phyloP scores from a whole-genome alignment of 2,329 filamentous ascomycete genomes.

The Claviceps paspali region DNA sequence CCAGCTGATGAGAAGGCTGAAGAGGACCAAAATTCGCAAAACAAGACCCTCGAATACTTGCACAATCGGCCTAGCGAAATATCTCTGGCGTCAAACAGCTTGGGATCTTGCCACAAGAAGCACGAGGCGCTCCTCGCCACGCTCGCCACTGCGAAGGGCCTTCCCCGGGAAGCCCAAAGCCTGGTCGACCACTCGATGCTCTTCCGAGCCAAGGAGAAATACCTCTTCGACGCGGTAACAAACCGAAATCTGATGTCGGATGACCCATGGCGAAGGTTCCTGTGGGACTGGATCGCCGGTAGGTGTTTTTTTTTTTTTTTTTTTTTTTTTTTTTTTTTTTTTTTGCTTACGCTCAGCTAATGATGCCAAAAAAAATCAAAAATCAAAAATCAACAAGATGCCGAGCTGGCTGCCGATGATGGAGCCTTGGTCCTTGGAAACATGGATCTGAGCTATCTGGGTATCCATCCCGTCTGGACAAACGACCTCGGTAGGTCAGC shows the following conservation, averaged over 20 bases:
- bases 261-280: slow-evolving; percentile 58
- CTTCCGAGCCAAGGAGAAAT: slow-evolving; percentile 43
- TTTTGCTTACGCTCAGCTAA: neutral
- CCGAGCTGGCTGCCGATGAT: slow-evolving; percentile 47
- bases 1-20: slow-evolving; percentile 9
- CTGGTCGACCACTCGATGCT: slow-evolving; percentile 43
- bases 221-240: slow-evolving; percentile 45
- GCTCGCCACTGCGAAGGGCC: slow-evolving; percentile 27
- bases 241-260: slow-evolving; percentile 56
- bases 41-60: slow-evolving; percentile 12
- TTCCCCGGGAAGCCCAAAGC: slow-evolving; percentile 35
- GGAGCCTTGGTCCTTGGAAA: slow-evolving; percentile 55
- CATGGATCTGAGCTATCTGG: slow-evolving; percentile 62
- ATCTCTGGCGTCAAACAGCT: slow-evolving; percentile 22
- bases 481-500: slow-evolving; percentile 44
- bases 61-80: slow-evolving; percentile 21
- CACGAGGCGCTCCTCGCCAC: slow-evolving; percentile 39
- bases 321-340: neutral
- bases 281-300: slow-evolving; percentile 67
- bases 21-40: slow-evolving; percentile 13
- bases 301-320: slow-evolving; percentile 12
- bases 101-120: slow-evolving; percentile 36
- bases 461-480: slow-evolving; percentile 57
- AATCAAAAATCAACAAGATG: no score
- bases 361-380: neutral